Conservation (phyloP, 371 early-diverging fungal genomes). For the Rhizopus stolonifer region DNA sequence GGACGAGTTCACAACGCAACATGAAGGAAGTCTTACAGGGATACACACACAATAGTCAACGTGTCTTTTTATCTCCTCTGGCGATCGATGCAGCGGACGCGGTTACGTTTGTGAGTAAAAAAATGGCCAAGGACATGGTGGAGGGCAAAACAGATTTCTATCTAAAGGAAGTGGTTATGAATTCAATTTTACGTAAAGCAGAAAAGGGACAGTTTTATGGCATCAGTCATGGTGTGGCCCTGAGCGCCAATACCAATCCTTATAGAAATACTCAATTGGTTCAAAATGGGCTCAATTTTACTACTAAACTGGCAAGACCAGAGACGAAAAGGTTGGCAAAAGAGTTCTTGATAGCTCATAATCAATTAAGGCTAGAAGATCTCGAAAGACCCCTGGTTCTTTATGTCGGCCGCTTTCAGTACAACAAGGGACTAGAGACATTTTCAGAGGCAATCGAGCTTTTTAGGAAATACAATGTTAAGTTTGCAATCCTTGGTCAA, state of each 20-base stretch:
- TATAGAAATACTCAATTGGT: constrained; percentile 46
- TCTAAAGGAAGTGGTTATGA: constrained; percentile 62
- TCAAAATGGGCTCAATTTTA: constrained; percentile 37
- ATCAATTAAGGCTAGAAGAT: constrained; percentile 42
- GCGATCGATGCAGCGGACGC: constrained; percentile 60
- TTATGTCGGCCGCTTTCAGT: constrained; percentile 63
- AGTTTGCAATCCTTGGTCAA: constrained; percentile 62
- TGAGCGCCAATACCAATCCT: constrained; percentile 47
- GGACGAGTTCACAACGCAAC: constrained; percentile 22
- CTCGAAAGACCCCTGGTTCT: constrained; percentile 51
- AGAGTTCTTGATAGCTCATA: constrained; percentile 49
- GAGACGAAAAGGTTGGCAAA: constrained; percentile 56
- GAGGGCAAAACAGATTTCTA: constrained; percentile 61
- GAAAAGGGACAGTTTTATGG: constrained; percentile 53
- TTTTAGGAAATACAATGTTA: constrained; percentile 43
- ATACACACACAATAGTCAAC: constrained; percentile 50
- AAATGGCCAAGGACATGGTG: constrained; percentile 60
- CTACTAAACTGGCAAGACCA: constrained; percentile 33
- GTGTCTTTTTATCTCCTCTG: constrained; percentile 54
- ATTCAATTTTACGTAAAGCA: constrained; percentile 51
- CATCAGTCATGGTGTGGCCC: constrained; percentile 66
- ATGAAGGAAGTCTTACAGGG: constrained; percentile 16
- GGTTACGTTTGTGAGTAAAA: constrained; percentile 61
- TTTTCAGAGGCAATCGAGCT: constrained; percentile 44
- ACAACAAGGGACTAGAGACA: constrained; percentile 60